Percentiles rank a stretch among this genome's conserved stretches.
Conservation (phyloP, 1,284 basidiomycete genomes). For the Clitocybe nebularis region DNA sequence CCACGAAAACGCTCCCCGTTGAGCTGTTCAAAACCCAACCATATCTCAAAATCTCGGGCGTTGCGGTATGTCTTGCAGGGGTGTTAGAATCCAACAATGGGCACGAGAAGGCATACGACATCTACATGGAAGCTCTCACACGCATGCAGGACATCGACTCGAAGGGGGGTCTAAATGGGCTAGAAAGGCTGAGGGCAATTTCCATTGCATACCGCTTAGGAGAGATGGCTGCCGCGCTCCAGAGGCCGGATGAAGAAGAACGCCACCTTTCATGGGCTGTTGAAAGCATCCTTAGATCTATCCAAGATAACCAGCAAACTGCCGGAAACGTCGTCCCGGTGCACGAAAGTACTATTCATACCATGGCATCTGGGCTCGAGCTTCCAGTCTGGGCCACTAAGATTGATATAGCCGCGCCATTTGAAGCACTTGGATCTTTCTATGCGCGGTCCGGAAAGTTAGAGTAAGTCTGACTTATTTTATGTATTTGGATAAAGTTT, state of each 20-base stretch:
- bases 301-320: slow-evolving; percentile 18
- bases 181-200: slow-evolving; percentile 56
- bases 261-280: slow-evolving; percentile 61
- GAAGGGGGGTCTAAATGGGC: slow-evolving; percentile 20
- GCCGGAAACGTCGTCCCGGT: slow-evolving; percentile 12
- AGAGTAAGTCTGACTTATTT: slow-evolving; percentile 43
- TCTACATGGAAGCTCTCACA: slow-evolving; percentile 43
- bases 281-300: slow-evolving; percentile 49
- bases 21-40: slow-evolving; percentile 47
- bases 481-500: slow-evolving; percentile 1
- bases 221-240: slow-evolving; percentile 42
- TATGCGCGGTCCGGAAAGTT: slow-evolving; percentile 56
- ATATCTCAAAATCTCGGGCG: slow-evolving; percentile 66
- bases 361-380: slow-evolving; percentile 46
- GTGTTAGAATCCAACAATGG: slow-evolving; percentile 50
- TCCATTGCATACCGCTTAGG: slow-evolving; percentile 68
- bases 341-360: slow-evolving; percentile 12
- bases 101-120: slow-evolving; percentile 47
- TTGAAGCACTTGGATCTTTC: slow-evolving; percentile 64
- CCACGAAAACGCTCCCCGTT: slow-evolving; percentile 45
- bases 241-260: slow-evolving; percentile 57
- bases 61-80: slow-evolving; percentile 62
- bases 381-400: slow-evolving; percentile 61
- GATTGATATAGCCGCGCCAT: slow-evolving; percentile 63
- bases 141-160: slow-evolving; percentile 25